Conservation (phyloP, 495 filamentous ascomycete genomes). For the Hypomontagnella monticulosa region DNA sequence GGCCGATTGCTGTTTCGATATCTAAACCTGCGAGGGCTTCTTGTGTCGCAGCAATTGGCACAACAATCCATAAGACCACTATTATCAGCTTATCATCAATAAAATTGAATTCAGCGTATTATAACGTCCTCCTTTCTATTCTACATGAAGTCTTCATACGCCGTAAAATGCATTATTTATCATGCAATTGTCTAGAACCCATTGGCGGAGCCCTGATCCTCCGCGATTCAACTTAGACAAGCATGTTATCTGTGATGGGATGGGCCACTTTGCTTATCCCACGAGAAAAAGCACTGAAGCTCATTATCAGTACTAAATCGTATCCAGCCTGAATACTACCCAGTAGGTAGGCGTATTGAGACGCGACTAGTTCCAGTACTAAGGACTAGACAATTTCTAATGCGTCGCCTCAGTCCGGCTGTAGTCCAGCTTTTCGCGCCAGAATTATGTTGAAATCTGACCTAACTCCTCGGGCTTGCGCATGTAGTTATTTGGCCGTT, state of each 20-base stretch:
- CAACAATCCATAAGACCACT: not conserved
- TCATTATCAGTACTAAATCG: not conserved
- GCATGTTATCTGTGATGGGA: not conserved
- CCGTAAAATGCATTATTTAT: conserved; percentile 39
- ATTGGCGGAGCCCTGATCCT: conserved; percentile 1
- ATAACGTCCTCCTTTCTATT: conserved; percentile 23
- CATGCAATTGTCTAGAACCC: conserved; percentile 36
- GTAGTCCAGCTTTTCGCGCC: not conserved
- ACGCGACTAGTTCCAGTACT: not conserved
- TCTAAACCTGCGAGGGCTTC: no score
- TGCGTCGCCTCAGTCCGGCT: not conserved
- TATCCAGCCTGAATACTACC: no score
- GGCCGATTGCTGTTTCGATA: no score
- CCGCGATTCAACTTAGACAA: not conserved
- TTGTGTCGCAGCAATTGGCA: no score
- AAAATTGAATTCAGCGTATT: conserved; percentile 12
- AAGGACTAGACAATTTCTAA: not conserved
- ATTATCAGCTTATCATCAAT: not conserved
- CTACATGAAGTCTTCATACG: conserved; percentile 25
- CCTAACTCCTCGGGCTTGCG: not conserved
- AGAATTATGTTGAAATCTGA: conserved; percentile 6
- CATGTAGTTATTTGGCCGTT: no score
- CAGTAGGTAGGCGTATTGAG: no score
- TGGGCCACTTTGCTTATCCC: not conserved
- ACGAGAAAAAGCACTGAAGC: no score